These are phyloP conservation scores for Cytospora piceicola DNA, from an alignment of 2,329 filamentous ascomycete species.

Conservation along the genomic window DNA sequence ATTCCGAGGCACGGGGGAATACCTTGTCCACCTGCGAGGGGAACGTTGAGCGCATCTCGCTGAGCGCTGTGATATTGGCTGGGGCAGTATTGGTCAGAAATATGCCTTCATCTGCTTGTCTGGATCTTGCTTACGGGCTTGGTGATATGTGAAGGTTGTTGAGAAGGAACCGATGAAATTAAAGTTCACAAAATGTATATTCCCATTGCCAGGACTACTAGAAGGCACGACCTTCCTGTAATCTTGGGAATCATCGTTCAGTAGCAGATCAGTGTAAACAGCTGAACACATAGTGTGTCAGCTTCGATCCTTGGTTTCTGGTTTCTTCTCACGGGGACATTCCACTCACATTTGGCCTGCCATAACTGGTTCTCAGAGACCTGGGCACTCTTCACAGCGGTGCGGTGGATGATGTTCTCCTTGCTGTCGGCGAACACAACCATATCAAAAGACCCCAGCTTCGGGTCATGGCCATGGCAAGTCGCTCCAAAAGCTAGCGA, in stretches of 20 bases:
- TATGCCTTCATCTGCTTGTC: too few relatives aligned
- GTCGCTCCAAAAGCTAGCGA: conserved; percentile 53
- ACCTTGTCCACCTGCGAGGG: conserved; percentile 55
- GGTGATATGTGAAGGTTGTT: conserved; percentile 22
- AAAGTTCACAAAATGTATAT: conserved; percentile 68
- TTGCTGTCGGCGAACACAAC: conserved; percentile 59
- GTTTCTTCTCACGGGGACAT: conserved; percentile 37
- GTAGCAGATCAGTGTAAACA: conserved; percentile 58
- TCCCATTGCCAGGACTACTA: conserved; percentile 52
- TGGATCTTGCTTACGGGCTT: conserved; percentile 14
- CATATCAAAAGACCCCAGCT: conserved; percentile 65
- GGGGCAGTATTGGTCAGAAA: not conserved
- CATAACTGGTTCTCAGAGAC: conserved; percentile 65
- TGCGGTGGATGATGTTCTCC: conserved; percentile 59
- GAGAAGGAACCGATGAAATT: conserved; percentile 64
- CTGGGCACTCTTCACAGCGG: conserved; percentile 58
- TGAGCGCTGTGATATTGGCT: conserved; percentile 19
- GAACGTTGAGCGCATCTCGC: conserved; percentile 2
- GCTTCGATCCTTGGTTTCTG: not conserved
- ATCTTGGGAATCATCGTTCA: conserved; percentile 63
- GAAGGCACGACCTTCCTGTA: conserved; percentile 51
- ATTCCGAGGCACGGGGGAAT: conserved; percentile 73
- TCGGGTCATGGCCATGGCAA: conserved; percentile 58
- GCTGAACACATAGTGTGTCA: conserved; percentile 48
- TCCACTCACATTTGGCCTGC: conserved; percentile 62